Percentiles rank a stretch among this genome's conserved stretches.
These are phyloP conservation scores for Mycena leptocephala DNA, from an alignment of 768 basidiomycete species.

Conservation along the genomic window DNA sequence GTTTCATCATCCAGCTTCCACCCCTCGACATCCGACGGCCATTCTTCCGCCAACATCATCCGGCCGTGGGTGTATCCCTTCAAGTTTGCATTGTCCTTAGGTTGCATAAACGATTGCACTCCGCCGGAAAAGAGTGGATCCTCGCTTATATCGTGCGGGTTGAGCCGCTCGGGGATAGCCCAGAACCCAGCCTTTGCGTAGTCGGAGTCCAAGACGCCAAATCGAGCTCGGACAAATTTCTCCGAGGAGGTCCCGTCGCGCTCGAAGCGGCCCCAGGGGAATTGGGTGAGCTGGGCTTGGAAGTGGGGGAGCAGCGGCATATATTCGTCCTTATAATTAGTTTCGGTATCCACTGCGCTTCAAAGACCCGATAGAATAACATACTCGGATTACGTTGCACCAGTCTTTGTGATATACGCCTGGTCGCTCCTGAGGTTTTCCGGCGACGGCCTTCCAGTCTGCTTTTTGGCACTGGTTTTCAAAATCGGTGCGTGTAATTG, in stretches of 20 bases:
- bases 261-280: constrained; percentile 61
- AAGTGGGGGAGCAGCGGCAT: constrained; percentile 54
- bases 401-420: constrained; percentile 47
- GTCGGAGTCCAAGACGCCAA: constrained; percentile 52
- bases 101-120: not conserved
- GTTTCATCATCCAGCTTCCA: constrained; percentile 51
- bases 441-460: constrained; percentile 48
- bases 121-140: not conserved
- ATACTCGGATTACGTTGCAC: constrained; percentile 51
- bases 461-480: constrained; percentile 50
- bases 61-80: constrained; percentile 51
- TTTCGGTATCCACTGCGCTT: not conserved
- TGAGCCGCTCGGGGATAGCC: constrained; percentile 48
- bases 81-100: constrained; percentile 2
- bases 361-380: constrained; percentile 5
- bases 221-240: constrained; percentile 52
- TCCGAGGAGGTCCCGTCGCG: constrained; percentile 57
- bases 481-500: constrained; percentile 4
- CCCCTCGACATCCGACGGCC: constrained; percentile 46
- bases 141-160: constrained; percentile 43
- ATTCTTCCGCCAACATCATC: constrained; percentile 44
- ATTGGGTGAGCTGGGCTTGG: constrained; percentile 52
- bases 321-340: constrained; percentile 40
- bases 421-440: constrained; percentile 38
- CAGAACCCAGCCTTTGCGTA: constrained; percentile 53